phyloP scores from a whole-genome alignment of 179 eudicot genomes.

The Beta lomatogona region DNA sequence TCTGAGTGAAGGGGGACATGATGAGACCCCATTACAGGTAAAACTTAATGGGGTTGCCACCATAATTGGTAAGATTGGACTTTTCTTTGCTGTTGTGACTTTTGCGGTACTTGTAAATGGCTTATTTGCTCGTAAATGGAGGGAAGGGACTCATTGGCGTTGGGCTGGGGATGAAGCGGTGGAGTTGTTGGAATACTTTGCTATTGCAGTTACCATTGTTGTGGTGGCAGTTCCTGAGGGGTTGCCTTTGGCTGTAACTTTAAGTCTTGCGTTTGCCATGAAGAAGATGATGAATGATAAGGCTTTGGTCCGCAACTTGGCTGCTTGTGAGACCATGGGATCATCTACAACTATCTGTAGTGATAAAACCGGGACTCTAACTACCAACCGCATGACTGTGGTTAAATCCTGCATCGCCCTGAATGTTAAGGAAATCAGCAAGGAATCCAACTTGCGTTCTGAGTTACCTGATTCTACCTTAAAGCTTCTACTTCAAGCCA shows the following conservation, averaged over 20 bases:
- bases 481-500: conserved; percentile 62
- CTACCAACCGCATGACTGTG: conserved; percentile 91
- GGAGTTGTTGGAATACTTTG: conserved; percentile 78
- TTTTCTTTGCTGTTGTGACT: conserved; percentile 81
- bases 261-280: conserved; percentile 97
- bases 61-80: conserved; percentile 86
- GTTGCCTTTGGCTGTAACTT: conserved; percentile 86
- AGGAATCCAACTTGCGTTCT: conserved; percentile 42
- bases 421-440: conserved; percentile 50
- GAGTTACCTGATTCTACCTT: conserved; percentile 55
- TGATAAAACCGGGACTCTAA: conserved; percentile 92
- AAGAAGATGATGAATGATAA: conserved; percentile 98
- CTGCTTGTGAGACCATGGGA: conserved; percentile 99
- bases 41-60: conserved; percentile 95
- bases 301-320: conserved; percentile 89
- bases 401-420: conserved; percentile 80
- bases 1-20: conserved; percentile 90
- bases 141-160: conserved; percentile 47
- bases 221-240: conserved; percentile 99
- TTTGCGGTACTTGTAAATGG: conserved; percentile 86
- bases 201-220: conserved; percentile 89
- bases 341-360: conserved; percentile 90
- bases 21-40: conserved; percentile 93
- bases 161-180: conserved; percentile 88
- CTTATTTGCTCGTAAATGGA: conserved; percentile 58